These are phyloP conservation scores for Triticum urartu DNA, from an alignment of 176 grass and related monocot species.

Conservation along the genomic window DNA sequence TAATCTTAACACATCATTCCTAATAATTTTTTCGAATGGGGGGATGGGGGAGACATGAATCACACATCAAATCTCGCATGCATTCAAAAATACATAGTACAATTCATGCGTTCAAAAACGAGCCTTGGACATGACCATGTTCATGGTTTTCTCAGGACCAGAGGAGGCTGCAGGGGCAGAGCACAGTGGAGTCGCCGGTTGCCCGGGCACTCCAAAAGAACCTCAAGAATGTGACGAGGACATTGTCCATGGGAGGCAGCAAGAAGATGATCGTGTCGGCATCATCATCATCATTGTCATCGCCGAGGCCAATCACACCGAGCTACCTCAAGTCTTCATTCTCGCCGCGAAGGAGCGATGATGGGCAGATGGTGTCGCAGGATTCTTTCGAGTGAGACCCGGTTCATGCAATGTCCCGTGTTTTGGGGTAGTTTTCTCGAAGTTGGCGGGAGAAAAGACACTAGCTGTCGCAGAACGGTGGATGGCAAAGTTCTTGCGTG, in stretches of 20 bases:
- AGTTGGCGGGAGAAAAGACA: not conserved
- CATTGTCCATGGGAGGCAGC: conserved; percentile 33
- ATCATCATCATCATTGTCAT: not conserved
- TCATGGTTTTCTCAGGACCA: conserved; percentile 22
- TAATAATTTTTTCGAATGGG: not conserved
- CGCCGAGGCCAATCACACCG: conserved; percentile 36
- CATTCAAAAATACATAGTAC: not conserved
- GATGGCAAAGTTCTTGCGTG: not conserved
- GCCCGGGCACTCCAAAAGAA: conserved; percentile 23
- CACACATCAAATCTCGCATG: not conserved
- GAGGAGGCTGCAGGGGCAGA: conserved; percentile 22
- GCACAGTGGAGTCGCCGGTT: conserved; percentile 29
- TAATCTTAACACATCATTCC: not conserved
- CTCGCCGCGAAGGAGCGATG: conserved; percentile 20
- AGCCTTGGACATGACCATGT: not conserved
- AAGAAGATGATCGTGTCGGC: not conserved
- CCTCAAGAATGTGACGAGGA: conserved; percentile 51
- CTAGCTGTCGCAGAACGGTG: not conserved
- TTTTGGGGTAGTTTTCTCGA: not conserved
- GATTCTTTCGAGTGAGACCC: conserved; percentile 27
- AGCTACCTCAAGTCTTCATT: conserved; percentile 43
- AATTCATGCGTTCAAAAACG: not conserved
- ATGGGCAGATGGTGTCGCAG: conserved; percentile 13
- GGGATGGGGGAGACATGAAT: no score
- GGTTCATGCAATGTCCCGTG: not conserved